These are phyloP conservation scores for Gossypium arboreum DNA, from an alignment of 345 rosid genomes.

Conservation along the genomic window DNA sequence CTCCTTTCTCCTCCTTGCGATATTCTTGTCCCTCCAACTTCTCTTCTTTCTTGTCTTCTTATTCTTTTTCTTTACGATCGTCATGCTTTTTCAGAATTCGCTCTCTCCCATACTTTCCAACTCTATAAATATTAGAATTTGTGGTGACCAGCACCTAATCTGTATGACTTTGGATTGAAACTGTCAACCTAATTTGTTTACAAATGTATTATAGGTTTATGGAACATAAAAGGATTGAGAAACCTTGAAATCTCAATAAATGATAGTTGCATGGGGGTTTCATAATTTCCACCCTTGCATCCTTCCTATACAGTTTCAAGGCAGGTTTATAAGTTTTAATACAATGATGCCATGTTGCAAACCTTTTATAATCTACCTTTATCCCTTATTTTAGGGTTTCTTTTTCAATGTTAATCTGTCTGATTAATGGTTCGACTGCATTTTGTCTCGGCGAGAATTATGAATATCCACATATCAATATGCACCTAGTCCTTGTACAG, in stretches of 20 bases:
- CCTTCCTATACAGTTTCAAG: background rate
- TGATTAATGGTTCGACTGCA: background rate
- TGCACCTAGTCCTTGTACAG: background rate
- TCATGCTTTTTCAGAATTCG: slow-evolving; percentile 24
- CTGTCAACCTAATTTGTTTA: too few species aligned
- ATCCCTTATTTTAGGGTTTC: background rate
- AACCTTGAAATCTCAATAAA: slow-evolving; percentile 17
- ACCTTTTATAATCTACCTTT: background rate
- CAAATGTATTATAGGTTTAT: too few species aligned
- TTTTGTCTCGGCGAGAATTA: slow-evolving; percentile 13
- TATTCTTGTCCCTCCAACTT: slow-evolving; percentile 25
- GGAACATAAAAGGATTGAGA: background rate
- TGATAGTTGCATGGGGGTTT: background rate
- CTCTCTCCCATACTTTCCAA: slow-evolving; percentile 34
- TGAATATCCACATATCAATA: slow-evolving; percentile 18
- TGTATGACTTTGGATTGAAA: background rate
- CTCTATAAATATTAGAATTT: background rate
- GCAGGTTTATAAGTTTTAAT: background rate
- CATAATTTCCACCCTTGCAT: background rate
- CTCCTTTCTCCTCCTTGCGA: slow-evolving; percentile 23
- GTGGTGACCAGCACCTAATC: background rate
- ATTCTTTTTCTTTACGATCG: slow-evolving; percentile 12
- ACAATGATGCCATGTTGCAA: background rate
- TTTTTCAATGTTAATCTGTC: background rate
- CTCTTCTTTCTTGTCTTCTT: slow-evolving; percentile 25